Percentiles rank a stretch among this genome's conserved stretches.
Evolutionary conservation across 1,284 basidiomycete species (phyloP).

Genomic region (Puccinia novopanici): DNA sequence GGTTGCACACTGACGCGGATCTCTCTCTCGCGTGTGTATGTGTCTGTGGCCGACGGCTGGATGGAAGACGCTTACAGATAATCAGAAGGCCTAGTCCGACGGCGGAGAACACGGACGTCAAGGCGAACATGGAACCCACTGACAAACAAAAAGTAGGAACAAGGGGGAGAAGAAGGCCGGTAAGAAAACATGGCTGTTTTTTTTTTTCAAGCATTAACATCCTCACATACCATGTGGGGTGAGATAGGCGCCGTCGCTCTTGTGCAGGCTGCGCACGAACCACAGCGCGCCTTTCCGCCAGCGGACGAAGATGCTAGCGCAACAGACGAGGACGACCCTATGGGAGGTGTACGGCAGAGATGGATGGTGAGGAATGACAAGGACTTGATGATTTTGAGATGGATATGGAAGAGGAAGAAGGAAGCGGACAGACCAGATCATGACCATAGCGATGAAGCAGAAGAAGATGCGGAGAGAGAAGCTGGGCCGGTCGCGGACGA

Average conservation of each 20-base stretch:
- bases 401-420: neutral
- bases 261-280: conserved; percentile 28
- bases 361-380: no score
- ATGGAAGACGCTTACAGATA: conserved; percentile 13
- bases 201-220: neutral
- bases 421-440: conserved; percentile 11
- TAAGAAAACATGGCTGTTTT: neutral
- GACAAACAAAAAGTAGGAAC: neutral
- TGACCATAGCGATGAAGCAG: conserved; percentile 19
- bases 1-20: neutral
- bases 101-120: conserved; percentile 36
- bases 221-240: conserved; percentile 36
- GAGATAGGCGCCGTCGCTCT: conserved; percentile 35
- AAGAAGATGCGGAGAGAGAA: conserved; percentile 1
- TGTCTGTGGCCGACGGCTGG: no score
- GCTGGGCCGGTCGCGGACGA: conserved; percentile 13
- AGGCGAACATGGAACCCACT: conserved; percentile 44
- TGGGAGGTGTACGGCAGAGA: neutral
- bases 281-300: conserved; percentile 17
- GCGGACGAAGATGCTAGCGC: conserved; percentile 8
- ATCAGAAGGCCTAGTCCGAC: conserved; percentile 31
- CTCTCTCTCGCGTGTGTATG: no score
- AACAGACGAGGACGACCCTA: conserved; percentile 18
- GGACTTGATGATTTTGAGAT: neutral
- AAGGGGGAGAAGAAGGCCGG: neutral